A percentile compares a stretch with the other conserved stretches of the same genome.
phyloP scores from a whole-genome alignment of 352 stramenopile species.

The Nothophytophthora sp. region DNA sequence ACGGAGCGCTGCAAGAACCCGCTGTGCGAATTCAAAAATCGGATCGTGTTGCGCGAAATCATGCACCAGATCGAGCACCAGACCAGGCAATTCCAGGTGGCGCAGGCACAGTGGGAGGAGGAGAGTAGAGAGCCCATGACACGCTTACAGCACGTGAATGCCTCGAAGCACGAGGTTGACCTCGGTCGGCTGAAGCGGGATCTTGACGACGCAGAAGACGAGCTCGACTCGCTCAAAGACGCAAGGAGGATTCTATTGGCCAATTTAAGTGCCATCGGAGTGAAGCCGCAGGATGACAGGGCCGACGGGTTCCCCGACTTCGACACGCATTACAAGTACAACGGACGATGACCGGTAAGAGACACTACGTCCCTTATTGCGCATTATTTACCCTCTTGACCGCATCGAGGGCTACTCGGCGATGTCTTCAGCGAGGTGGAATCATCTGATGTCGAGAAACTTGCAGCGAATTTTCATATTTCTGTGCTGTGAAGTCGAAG shows the following conservation, averaged over 20 bases:
- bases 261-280: slow-evolving; percentile 61
- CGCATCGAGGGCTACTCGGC: too few relatives aligned
- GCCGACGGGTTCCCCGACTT: slow-evolving; percentile 52
- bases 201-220: slow-evolving; percentile 43
- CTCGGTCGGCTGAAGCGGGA: slow-evolving; percentile 55
- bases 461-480: too few relatives aligned
- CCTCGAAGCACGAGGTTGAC: too few relatives aligned
- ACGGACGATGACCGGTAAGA: too few relatives aligned
- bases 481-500: too few relatives aligned
- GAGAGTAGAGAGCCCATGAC: slow-evolving; percentile 18
- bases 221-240: slow-evolving; percentile 36
- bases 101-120: slow-evolving; percentile 25
- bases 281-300: slow-evolving; percentile 47
- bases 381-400: too few relatives aligned
- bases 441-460: too few relatives aligned
- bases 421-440: too few relatives aligned
- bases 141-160: too few relatives aligned
- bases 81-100: slow-evolving; percentile 8
- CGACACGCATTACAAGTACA: slow-evolving; percentile 37
- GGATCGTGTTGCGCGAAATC: slow-evolving; percentile 53
- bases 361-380: too few relatives aligned
- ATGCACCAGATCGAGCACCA: slow-evolving; percentile 62
- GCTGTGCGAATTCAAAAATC: slow-evolving; percentile 57
- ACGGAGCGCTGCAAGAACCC: slow-evolving; percentile 47
- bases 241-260: slow-evolving; percentile 41